Percentiles rank a stretch among this genome's conserved stretches.
Conservation (phyloP, 805 yeast species). For the Ogataea thermomethanolica region DNA sequence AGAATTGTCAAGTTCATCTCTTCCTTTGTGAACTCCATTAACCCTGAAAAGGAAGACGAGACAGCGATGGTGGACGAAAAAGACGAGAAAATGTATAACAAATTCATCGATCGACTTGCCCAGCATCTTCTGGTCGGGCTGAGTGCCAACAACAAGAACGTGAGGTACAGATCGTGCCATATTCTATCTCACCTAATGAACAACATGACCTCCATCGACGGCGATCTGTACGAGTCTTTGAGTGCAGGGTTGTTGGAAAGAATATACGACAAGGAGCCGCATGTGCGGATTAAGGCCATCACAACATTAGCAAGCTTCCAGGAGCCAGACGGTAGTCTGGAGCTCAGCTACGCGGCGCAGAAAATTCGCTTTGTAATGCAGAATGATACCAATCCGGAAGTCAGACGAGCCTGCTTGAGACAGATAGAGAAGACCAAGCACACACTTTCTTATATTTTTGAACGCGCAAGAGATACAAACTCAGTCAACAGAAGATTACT, state of each 20-base stretch:
- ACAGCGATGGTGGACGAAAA: slow-evolving; percentile 29
- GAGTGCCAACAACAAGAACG: slow-evolving; percentile 70
- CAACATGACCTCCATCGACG: slow-evolving; percentile 71
- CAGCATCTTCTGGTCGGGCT: slow-evolving; percentile 73
- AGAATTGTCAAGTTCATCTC: slow-evolving; percentile 66
- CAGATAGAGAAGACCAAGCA: slow-evolving; percentile 55
- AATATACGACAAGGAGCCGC: slow-evolving; percentile 69
- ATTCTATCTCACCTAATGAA: slow-evolving; percentile 67
- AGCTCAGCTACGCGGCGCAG: slow-evolving; percentile 44
- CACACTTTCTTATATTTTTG: slow-evolving; percentile 60
- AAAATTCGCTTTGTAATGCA: slow-evolving; percentile 52
- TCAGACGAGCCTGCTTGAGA: slow-evolving; percentile 76
- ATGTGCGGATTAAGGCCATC: slow-evolving; percentile 80
- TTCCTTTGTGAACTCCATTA: slow-evolving; percentile 51
- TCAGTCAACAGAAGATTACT: slow-evolving; percentile 68
- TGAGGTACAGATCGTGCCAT: slow-evolving; percentile 77
- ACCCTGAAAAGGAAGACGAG: slow-evolving; percentile 34
- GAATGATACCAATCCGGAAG: slow-evolving; percentile 84
- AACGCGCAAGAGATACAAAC: slow-evolving; percentile 80
- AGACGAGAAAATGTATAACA: slow-evolving; percentile 38
- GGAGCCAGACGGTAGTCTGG: slow-evolving; percentile 43
- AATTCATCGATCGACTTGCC: slow-evolving; percentile 58
- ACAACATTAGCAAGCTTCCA: slow-evolving; percentile 78
- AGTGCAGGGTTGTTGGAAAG: slow-evolving; percentile 60
- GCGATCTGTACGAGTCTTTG: slow-evolving; percentile 62